Base-by-base conservation (phyloP, 2,329 filamentous ascomycete genomes). In the Trichoderma cornu-damae region DNA sequence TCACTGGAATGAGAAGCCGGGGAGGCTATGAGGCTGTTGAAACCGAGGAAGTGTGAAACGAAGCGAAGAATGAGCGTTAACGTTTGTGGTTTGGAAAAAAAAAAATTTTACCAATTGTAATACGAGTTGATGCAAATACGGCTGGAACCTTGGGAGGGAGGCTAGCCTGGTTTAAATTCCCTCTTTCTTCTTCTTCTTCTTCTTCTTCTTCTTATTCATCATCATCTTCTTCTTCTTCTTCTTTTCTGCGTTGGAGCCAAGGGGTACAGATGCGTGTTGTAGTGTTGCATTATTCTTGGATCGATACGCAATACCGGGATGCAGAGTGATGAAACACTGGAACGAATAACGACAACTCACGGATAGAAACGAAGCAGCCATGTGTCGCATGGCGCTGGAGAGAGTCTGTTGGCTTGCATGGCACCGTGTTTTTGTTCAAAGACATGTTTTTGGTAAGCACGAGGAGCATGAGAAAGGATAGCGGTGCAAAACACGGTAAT, bases 11-110 rank as follows among this genome's bases (percentile, higher is more conserved):
- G 71, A 75, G 75, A 68, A 72, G 76, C 64, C 73, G 71, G 50
- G 78, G 78, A 37, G 77, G 84, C 61, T 88, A 90, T 71, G 81
- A 90, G 75, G 75, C 77, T 18, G 84, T 89, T 26, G 76, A 75
- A 12, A 78, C 68, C 0, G 82, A 85, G 47, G 83, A 84, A 7
- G 71, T 73, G 22, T 73, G 64, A 30, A 64, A 30, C 11, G 6
- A 14, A 77, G 67, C 0, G 81, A 84, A 50, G 83, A 84, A 9
- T 70, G 72, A 65, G 63, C 34, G 14, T 20, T 46, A 22, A 34
- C 47, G 44, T 34, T 57, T 30, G 18, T 6, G 12, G n/a, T 37
- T 30, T 11, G 24, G 34, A 20, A 46, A 34, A 20, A 32, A 37
- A 28, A 18, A 14, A 43, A 32, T 34, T 3, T 30, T 9, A 46